A percentile compares a stretch with the other conserved stretches of the same genome.
These are phyloP conservation scores for Copromyces sp. DNA, from an alignment of 495 filamentous ascomycete species.

Conservation along the genomic window DNA sequence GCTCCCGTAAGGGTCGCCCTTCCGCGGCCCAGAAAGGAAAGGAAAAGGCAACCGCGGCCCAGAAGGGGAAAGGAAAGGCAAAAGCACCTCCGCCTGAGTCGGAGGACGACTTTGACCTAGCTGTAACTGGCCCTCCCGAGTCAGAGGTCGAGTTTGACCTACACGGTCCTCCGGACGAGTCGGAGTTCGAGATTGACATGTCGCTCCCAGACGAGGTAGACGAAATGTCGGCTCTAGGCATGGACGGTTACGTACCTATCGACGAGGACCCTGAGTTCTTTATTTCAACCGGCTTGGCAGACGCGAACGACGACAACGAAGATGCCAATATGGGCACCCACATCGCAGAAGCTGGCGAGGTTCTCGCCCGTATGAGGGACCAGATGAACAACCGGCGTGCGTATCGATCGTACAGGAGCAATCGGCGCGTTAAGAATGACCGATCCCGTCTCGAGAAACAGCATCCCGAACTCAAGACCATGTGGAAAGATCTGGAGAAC, in stretches of 20 bases:
- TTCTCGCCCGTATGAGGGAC: conserved; percentile 2
- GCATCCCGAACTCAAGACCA: conserved; percentile 67
- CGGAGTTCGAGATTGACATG: not conserved
- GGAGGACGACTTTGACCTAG: not conserved
- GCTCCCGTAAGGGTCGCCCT: not conserved
- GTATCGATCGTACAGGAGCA: conserved; percentile 15
- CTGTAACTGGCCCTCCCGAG: not conserved
- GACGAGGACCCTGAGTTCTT: not conserved
- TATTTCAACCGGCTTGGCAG: not conserved
- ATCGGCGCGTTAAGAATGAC: conserved; percentile 14
- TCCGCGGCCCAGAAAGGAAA: not conserved
- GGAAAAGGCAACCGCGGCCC: not conserved
- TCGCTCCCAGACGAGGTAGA: not conserved
- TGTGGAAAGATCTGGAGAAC: conserved; percentile 71
- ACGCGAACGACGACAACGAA: conserved; percentile 3
- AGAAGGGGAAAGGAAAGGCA: not conserved
- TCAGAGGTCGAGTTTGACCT: not conserved
- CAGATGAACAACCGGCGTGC: conserved; percentile 16
- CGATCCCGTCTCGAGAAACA: conserved; percentile 48
- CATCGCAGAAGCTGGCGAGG: not conserved
- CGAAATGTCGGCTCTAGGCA: not conserved
- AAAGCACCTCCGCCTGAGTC: not conserved
- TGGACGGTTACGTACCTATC: conserved; percentile 3
- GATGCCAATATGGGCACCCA: conserved; percentile 1
- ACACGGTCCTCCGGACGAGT: not conserved